Evolutionary conservation across 257 asterid genomes (phyloP), one percentile per base, ranked within the genome.

Genomic region (Solanum lignicaule): DNA sequence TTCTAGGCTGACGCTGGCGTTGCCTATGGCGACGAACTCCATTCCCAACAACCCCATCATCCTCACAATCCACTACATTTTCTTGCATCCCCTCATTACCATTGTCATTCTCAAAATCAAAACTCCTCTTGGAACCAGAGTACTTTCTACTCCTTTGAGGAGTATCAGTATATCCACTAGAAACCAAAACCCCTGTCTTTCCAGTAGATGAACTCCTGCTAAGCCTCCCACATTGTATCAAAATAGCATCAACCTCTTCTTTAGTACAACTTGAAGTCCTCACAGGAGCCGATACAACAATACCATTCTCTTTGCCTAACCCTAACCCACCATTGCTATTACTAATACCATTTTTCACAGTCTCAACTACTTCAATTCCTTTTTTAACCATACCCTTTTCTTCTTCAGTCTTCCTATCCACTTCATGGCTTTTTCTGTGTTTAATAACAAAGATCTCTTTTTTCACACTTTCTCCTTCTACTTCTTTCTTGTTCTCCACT

Each of bases 171-270:
- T 90, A 68, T 75, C 91, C 94, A 86, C 65, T 21, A n/a, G 90
- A 69, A 41, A 86, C 92, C 2, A 88, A 88, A 7, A 83, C 65
- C 3, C 72, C 93, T 5, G 93, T 91, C 89, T 95, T 95, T 52
- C 94, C 97, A 21, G 95, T 87, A 71, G 99, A 96, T 5, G 98
- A 96, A 87, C 99, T 97, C 85, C 99, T 93, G 89, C 99, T 97
- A 41, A 97, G 96, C 90, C 99, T 89, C 11, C 99, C 99, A 84
- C 99, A 97, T 89, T 97, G 99, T 71, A 97, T 96, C 91, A 97
- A 52, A 89, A 97, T 97, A 12, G 99, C 98, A 89, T 97, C 99
- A 76, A 97, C 92, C 78, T 97, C 99, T 48, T 97, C 99, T 48
- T 96, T 97, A 20, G 99, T 96, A 87, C 99, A 97, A 90, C 97